Evolutionary conservation across 208 protist genomes (phyloP).

Genomic region (Leishmania gerbilli): DNA sequence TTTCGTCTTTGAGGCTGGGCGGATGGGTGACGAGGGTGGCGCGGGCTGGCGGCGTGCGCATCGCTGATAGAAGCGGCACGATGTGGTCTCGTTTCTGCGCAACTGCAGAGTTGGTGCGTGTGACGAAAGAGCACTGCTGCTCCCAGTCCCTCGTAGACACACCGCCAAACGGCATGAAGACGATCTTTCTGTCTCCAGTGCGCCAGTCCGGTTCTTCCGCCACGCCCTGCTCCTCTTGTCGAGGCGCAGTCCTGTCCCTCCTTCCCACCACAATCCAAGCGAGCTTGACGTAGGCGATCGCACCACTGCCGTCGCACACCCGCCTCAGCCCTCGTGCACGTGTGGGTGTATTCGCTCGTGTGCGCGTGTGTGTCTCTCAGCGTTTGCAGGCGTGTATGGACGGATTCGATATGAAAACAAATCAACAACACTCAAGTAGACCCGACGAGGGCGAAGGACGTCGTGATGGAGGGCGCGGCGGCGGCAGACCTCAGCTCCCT

Average conservation of each 20-base stretch:
- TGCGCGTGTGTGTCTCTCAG: conserved; percentile 4
- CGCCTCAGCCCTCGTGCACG: not conserved
- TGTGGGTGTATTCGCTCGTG: not conserved
- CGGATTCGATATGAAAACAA: conserved; percentile 7
- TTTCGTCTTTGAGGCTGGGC: not conserved
- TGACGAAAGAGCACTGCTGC: not conserved
- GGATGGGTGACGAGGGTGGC: not conserved
- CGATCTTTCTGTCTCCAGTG: not conserved
- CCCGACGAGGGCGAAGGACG: not conserved
- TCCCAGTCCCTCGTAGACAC: not conserved
- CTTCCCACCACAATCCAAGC: not conserved
- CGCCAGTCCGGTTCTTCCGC: not conserved
- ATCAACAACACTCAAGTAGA: conserved; percentile 3
- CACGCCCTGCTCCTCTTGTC: not conserved
- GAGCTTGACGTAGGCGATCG: not conserved
- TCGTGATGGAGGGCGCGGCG: not conserved
- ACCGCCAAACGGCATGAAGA: not conserved
- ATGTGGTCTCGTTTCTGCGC: not conserved
- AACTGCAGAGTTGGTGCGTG: not conserved
- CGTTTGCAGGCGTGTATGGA: conserved; percentile 1
- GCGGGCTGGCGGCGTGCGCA: not conserved
- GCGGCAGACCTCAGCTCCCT: not conserved
- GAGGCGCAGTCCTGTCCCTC: not conserved
- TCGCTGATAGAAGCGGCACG: not conserved
- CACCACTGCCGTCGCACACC: not conserved